Evolutionary conservation across 345 rosid genomes (phyloP), one percentile per base, ranked within the genome.

Genomic region (Gynandropsis gynandra): DNA sequence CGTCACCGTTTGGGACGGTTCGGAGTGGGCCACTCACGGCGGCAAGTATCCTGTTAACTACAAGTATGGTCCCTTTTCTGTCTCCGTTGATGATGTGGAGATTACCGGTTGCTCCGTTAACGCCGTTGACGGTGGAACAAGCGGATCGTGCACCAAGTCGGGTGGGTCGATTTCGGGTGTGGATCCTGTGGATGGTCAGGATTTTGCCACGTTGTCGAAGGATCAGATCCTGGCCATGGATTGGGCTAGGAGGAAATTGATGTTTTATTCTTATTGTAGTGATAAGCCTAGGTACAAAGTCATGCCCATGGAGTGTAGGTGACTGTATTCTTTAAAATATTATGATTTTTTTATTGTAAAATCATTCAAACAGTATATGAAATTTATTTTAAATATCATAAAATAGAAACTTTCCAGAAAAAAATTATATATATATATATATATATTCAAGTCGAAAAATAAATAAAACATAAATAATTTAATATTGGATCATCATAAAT

Each of bases 1-100:
- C 15, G 68, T 80, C 13, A 84, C 96, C 10, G 79, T 90, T 58
- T 90, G 98, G 98, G 98, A 90, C 46, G 98, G 87, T 8, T 90
- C 98, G 15, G 74, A 82, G 5, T 90, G 98, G 98, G 98, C 98
- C 42, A 90, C 98, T 5, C 76, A 83, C 42, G 98, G 96, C 44
- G 98, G 98, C 42, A 89, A 87, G 63, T 83, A 87, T 66, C 92
- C 95, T 0, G 96, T 90, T 13, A 80, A 87, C 69, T 84, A 90
- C 62, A 74, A 72, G 54, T 74, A 86, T 42, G 83, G 76, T 4
- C 98, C 98, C 7, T 90, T 83, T 61, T 74, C 79, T 16, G 82
- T 67, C 40, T 87, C 95, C 9, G 9, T 90, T 36, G 52, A 80
- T 11, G 82, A 82, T 41, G 65, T 72, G 51, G 69, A 75, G 54